Base-by-base conservation (phyloP, 768 basidiomycete species). In the Suillus subalutaceus region DNA sequence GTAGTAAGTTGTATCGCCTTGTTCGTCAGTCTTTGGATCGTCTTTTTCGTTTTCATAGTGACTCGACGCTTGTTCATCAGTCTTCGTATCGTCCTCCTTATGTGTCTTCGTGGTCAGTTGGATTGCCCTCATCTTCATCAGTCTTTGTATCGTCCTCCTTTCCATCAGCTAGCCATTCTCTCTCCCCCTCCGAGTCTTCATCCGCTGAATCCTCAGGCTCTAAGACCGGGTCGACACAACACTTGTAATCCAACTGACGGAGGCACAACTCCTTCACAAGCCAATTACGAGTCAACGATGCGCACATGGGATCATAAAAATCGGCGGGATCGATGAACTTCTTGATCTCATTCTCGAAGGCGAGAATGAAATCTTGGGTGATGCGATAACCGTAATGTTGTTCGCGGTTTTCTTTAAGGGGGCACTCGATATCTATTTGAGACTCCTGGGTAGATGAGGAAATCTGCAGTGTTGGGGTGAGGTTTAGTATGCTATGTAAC, bases 201-300 rank as follows among this genome's bases (percentile, higher is more conserved):
- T 55, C 26, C 18, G 7, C 18, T 2, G 32, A 55, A 55, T 55
- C 53, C 18, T 32, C 53, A 32, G 30, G 57, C 8, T 40, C 30
- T 8, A 30, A 53, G 52, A 30, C 40, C 10, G 9, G 15, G 16
- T 41, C 38, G 23, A 40, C 5, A 18, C 40, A 41, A 26, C 38
- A 59, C 12, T 41, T 59, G 23, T 59, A 59, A 40, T 40, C 38
- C 38, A 59, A 59, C 23, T 59, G 58, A 40, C 3, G 23, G 23
- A 59, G 58, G 38, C 23, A 23, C 23, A 59, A 59, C 15, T 59
- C 58, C 16, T 56, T 56, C 35, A 56, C 3, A 35, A 56, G 32
- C 55, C 55, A 56, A 56, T 56, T 56, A 12, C 55, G 55, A n/a
- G 55, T 56, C 55, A 56, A 56, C 20, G 55, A 56, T 6, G 18